Evolutionary conservation across 257 asterid genomes (phyloP), one percentile per base, ranked within the genome.

Genomic region (Datura wrightii): DNA sequence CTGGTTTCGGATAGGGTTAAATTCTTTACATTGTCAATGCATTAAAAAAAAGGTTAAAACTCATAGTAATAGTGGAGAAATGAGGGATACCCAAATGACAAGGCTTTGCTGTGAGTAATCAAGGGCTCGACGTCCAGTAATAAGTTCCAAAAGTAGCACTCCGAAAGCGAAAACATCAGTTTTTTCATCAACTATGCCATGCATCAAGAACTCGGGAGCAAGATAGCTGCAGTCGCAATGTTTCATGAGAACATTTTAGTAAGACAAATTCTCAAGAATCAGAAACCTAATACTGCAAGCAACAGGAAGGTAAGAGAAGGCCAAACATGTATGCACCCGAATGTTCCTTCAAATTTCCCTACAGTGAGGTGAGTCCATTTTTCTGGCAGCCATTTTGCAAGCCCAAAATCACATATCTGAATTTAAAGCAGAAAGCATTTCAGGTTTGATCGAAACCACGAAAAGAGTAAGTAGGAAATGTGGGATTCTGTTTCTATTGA

Each of bases 31-130:
- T 24, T 24, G 31, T 24, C 31, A 24, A 24, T 24, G 31, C 31
- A 24, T 24, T 0, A 24, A 24, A 24, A 24, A 24, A 24, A 24
- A 24, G 31, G 31, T 24, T 24, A 24, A 24, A 24, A 24, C 31
- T 24, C 4, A 50, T 14, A 76, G 7, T 6, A 11, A 19, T 2
- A 63, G 31, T 2, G n/a, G 31, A 54, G 72, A 65, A 80, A 66
- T n/a, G 2, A 41, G 79, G 79, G 93, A 2, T 92, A 94, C 99
- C 99, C 99, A 96, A 88, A 96, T 88, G 82, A 96, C 97, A 37
- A 96, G 98, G 93, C 98, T 95, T 87, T 95, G 99, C 86, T 91
- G 98, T 1, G 98, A 92, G 90, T 94, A 94, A 88, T 95, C 99
- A 48, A 95, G 90, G 18, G 99, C 99, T 8, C 98, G 92, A 5